Conservation (phyloP, 169 alveolate species). For the Cryptosporidium xiaoi region DNA sequence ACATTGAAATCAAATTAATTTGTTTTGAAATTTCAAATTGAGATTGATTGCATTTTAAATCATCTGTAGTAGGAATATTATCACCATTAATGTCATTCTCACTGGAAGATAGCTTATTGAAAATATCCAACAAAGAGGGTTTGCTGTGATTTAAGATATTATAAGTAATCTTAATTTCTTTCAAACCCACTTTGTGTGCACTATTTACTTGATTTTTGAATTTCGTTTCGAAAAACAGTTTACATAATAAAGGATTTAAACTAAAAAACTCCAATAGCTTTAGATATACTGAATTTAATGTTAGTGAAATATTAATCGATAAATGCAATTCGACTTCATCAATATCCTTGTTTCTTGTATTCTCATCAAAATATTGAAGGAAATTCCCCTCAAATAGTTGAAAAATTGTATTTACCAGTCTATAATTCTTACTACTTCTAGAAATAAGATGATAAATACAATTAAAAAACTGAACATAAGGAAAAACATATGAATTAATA, state of each 20-base stretch:
- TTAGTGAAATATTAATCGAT: slow-evolving; percentile 32
- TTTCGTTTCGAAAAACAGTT: slow-evolving; percentile 33
- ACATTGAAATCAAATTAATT: background rate
- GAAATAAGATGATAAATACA: slow-evolving; percentile 23
- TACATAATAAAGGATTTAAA: slow-evolving; percentile 24
- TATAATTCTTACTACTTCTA: background rate
- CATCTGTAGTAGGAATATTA: background rate
- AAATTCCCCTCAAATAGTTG: slow-evolving; percentile 18
- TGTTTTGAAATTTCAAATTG: background rate
- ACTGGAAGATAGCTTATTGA: background rate
- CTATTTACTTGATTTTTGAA: background rate
- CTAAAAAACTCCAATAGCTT: slow-evolving; percentile 33
- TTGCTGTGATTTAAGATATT: slow-evolving; percentile 1
- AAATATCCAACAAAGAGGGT: slow-evolving; percentile 34
- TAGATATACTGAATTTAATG: slow-evolving; percentile 36
- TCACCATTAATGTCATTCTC: background rate
- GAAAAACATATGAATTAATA: slow-evolving; percentile 27
- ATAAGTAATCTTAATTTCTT: background rate
- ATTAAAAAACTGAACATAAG: slow-evolving; percentile 47
- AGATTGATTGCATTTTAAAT: background rate
- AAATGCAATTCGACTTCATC: background rate
- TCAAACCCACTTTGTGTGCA: background rate
- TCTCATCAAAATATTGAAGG: slow-evolving; percentile 19
- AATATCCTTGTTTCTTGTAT: background rate
- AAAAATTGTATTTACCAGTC: slow-evolving; percentile 23